These are phyloP conservation scores for Cryptococcus jaspeensis DNA, from an alignment of 1,284 basidiomycete species.

Conservation along the genomic window DNA sequence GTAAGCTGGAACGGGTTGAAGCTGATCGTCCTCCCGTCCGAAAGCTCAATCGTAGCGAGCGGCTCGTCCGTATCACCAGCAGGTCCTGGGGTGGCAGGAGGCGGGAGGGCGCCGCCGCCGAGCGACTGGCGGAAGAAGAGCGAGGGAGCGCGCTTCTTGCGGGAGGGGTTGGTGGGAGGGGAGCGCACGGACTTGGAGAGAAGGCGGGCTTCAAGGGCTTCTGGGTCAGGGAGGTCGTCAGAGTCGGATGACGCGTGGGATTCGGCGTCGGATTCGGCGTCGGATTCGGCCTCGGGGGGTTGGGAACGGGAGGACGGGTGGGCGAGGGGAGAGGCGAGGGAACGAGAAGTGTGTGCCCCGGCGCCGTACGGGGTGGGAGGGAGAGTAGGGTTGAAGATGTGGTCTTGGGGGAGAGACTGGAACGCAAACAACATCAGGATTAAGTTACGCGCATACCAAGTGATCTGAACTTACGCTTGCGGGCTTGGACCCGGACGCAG, in stretches of 20 bases:
- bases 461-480: constrained; percentile 14
- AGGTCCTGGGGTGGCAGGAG: not conserved
- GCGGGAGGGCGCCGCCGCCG: not conserved
- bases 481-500: constrained; percentile 11
- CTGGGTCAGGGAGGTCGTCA: constrained; percentile 45
- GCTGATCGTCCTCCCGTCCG: constrained; percentile 34
- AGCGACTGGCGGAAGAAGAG: constrained; percentile 42
- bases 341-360: constrained; percentile 32
- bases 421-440: not conserved
- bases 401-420: constrained; percentile 43
- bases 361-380: constrained; percentile 40
- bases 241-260: constrained; percentile 5
- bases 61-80: constrained; percentile 3
- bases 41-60: constrained; percentile 23
- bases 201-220: constrained; percentile 34
- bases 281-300: constrained; percentile 4
- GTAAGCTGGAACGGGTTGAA: constrained; percentile 39
- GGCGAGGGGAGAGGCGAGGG: constrained; percentile 33
- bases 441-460: not conserved
- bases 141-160: constrained; percentile 31
- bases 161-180: not conserved
- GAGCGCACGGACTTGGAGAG: constrained; percentile 16
- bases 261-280: not conserved
- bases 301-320: constrained; percentile 10
- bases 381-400: constrained; percentile 43